Conservation (phyloP, 1,284 basidiomycete genomes). For the Ceratobasidium sp. region DNA sequence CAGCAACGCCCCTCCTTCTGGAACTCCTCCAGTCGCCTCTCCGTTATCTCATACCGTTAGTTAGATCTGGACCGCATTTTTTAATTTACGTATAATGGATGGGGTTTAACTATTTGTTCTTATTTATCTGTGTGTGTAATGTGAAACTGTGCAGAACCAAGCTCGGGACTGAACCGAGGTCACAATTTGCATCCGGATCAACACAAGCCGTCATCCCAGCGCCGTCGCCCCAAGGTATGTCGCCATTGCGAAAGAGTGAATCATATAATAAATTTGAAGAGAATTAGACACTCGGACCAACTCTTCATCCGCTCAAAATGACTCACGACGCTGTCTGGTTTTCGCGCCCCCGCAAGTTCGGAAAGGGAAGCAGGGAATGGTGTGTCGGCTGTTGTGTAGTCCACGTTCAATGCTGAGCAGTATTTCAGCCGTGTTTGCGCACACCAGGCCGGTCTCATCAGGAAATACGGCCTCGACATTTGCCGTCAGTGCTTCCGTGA, state of each 20-base stretch:
- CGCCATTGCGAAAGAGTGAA: not conserved
- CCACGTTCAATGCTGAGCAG: constrained; percentile 17
- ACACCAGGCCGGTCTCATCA: constrained; percentile 95
- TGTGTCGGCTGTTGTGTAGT: constrained; percentile 29
- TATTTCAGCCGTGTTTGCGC: constrained; percentile 84
- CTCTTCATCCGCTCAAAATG: constrained; percentile 60
- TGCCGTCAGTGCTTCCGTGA: constrained; percentile 99
- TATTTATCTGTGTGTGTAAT: not conserved
- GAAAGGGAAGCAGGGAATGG: constrained; percentile 96
- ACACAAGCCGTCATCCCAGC: constrained; percentile 13
- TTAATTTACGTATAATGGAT: not conserved
- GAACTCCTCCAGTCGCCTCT: constrained; percentile 24
- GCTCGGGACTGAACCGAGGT: not conserved
- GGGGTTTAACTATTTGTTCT: constrained; percentile 5
- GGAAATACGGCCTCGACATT: constrained; percentile 92
- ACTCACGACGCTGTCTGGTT: constrained; percentile 93
- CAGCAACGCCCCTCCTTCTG: constrained; percentile 3
- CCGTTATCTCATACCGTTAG: constrained; percentile 28
- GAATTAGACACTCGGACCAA: not conserved
- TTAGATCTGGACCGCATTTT: constrained; percentile 2
- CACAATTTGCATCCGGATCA: constrained; percentile 32
- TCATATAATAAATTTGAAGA: not conserved
- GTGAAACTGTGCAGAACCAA: constrained; percentile 31
- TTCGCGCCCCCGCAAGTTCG: constrained; percentile 91
- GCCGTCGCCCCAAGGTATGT: constrained; percentile 25